Percentiles rank a stretch among this genome's conserved stretches.
These are phyloP conservation scores for Camellia japonica DNA, from an alignment of 148 eudicot species.

Conservation along the genomic window DNA sequence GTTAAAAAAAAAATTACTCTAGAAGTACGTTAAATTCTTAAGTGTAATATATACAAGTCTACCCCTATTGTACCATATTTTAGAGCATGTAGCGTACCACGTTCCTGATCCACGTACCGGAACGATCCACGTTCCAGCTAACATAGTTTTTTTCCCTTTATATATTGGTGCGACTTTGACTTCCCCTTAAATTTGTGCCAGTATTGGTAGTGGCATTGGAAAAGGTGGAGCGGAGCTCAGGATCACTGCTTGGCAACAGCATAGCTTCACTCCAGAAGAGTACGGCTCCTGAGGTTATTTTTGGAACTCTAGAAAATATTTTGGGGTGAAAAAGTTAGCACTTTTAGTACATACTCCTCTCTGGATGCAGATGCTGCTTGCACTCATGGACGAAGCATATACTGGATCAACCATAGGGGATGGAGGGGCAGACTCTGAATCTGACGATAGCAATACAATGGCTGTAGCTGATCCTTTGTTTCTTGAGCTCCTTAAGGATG, in stretches of 20 bases:
- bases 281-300: constrained; percentile 86
- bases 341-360: not conserved
- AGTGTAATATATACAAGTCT: too few relatives aligned
- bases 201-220: constrained; percentile 96
- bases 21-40: too few relatives aligned
- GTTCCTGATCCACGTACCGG: too few relatives aligned
- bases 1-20: too few relatives aligned
- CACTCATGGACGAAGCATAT: constrained; percentile 99
- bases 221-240: constrained; percentile 87
- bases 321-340: not conserved
- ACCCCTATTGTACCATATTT: too few relatives aligned
- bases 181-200: constrained; percentile 24
- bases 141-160: too few relatives aligned
- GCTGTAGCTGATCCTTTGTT: constrained; percentile 89
- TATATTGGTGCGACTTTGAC: not conserved
- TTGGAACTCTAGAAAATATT: constrained; percentile 17
- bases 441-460: constrained; percentile 78
- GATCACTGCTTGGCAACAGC: constrained; percentile 83
- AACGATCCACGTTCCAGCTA: too few relatives aligned
- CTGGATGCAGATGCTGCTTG: constrained; percentile 84
- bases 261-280: constrained; percentile 96
- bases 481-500: constrained; percentile 97
- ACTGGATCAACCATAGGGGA: constrained; percentile 96
- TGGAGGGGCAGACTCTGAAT: constrained; percentile 96
- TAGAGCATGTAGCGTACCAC: too few relatives aligned